Conservation (phyloP, 1,284 basidiomycete genomes). For the Mycosarcoma mackinlayi region DNA sequence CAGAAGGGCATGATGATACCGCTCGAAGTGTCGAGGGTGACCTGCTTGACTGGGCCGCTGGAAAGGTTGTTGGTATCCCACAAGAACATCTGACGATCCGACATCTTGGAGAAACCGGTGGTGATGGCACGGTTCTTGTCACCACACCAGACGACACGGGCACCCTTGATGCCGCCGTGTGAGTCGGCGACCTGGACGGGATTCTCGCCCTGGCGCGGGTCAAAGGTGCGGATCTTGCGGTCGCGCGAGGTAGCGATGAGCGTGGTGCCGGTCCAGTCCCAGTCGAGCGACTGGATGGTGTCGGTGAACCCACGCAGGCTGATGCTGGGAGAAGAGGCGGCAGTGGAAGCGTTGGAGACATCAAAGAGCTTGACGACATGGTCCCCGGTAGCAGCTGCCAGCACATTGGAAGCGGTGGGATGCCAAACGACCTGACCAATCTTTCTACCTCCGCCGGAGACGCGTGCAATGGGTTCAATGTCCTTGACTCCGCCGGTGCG, state of each 20-base stretch:
- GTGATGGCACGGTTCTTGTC: slow-evolving; percentile 87
- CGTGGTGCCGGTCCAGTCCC: slow-evolving; percentile 83
- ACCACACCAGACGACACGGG: slow-evolving; percentile 90
- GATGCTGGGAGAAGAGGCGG: slow-evolving; percentile 68
- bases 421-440: slow-evolving; percentile 95
- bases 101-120: slow-evolving; percentile 93
- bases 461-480: slow-evolving; percentile 77
- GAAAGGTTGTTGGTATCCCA: slow-evolving; percentile 61
- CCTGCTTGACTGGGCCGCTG: slow-evolving; percentile 46
- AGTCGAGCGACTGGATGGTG: slow-evolving; percentile 86
- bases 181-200: slow-evolving; percentile 85
- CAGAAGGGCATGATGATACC: slow-evolving; percentile 98
- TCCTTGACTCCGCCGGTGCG: slow-evolving; percentile 74
- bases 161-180: slow-evolving; percentile 92
- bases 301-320: slow-evolving; percentile 83
- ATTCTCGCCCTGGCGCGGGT: slow-evolving; percentile 81
- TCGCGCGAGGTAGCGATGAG: slow-evolving; percentile 81
- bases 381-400: slow-evolving; percentile 89
- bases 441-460: slow-evolving; percentile 75
- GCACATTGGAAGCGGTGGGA: slow-evolving; percentile 86
- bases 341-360: slow-evolving; percentile 67
- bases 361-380: slow-evolving; percentile 93
- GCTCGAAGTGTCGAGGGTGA: slow-evolving; percentile 70
- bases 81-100: slow-evolving; percentile 85
- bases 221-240: slow-evolving; percentile 90